phyloP scores from a whole-genome alignment of 1,284 basidiomycete genomes.

The Trichosporon ovoides region DNA sequence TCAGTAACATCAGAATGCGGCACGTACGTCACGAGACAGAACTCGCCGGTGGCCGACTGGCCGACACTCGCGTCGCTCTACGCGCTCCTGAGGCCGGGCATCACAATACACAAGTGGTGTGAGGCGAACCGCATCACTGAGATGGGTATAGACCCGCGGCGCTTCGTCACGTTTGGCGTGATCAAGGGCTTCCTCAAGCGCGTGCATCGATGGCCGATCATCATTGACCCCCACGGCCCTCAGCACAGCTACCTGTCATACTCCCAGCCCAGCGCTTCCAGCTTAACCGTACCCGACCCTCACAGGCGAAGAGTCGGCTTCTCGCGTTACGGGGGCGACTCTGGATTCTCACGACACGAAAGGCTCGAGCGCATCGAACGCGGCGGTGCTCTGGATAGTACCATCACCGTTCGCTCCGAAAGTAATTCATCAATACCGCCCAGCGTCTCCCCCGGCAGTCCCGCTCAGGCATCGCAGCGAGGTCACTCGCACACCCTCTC shows the following conservation, averaged over 20 bases:
- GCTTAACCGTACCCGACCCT: background rate
- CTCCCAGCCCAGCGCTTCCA: background rate
- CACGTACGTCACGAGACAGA: slow-evolving; percentile 69
- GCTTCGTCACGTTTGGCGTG: slow-evolving; percentile 97
- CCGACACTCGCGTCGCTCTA: slow-evolving; percentile 78
- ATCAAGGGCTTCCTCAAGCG: slow-evolving; percentile 95
- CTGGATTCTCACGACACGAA: slow-evolving; percentile 9
- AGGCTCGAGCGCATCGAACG: background rate
- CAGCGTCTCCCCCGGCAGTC: background rate
- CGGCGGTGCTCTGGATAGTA: background rate
- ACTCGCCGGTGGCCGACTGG: slow-evolving; percentile 62
- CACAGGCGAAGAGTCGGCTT: slow-evolving; percentile 8
- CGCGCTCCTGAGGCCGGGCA: slow-evolving; percentile 75
- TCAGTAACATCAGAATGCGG: slow-evolving; percentile 84
- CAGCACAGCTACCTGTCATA: background rate
- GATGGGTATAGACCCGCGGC: slow-evolving; percentile 78
- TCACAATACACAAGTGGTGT: slow-evolving; percentile 85
- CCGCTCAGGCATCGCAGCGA: slow-evolving; percentile 4
- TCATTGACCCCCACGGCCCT: slow-evolving; percentile 25
- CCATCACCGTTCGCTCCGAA: background rate
- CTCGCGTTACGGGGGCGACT: slow-evolving; percentile 11
- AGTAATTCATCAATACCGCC: background rate
- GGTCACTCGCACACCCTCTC: slow-evolving; percentile 11
- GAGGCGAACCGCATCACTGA: slow-evolving; percentile 65
- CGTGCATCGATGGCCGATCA: slow-evolving; percentile 84